Base-by-base conservation (phyloP, 1,284 basidiomycete species). In the Cronartium quercuum region DNA sequence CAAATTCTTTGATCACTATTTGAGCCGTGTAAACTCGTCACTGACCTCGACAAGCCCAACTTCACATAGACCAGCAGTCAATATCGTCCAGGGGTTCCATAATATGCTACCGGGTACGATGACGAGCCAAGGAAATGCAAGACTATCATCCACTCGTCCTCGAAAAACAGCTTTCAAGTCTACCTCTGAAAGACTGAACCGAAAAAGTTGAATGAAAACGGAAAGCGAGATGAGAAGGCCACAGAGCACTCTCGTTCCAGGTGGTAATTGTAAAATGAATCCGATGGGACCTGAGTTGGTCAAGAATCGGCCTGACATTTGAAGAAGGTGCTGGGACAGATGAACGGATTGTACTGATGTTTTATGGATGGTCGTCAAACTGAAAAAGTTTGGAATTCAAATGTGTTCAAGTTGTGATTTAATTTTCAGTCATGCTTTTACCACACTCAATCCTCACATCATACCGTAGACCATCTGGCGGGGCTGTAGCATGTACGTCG, bases 71-170 rank as follows among this genome's bases (percentile, higher is more conserved):
- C 88, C 89, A 0, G 92, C 88, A 0, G 91, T 94, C 35, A 94
- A 82, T 76, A 98, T 86, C 1, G 92, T 94, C 94, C 94, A 98
- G 37, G 95, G 95, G 79, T 90, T 90, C 83, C 90, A 92, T 62
- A 92, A 82, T 79, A 90, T 90, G 41, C 86, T 86, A 37, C 91
- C 93, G 1, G 95, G 94, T 10, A 93, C 85, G 69, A 97, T 84
- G 13, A 91, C 89, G 78, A 98, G 85, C 84, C 91, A 97, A 18
- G 91, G 89, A 41, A 86, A 83, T 77, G 79, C 83, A 34, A 83
- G 78, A 4, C 80, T 81, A 81, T 84, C 78, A 81, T 83, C 79
- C 41, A 84, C 83, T 63, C 84, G 81, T 60, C 83, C 84, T 76
- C 84, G 84, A 57, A 77, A 55, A 63, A 77, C 57, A 15, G 64